Base-by-base conservation (phyloP, 2,329 filamentous ascomycete species). In the Phoma sp. region DNA sequence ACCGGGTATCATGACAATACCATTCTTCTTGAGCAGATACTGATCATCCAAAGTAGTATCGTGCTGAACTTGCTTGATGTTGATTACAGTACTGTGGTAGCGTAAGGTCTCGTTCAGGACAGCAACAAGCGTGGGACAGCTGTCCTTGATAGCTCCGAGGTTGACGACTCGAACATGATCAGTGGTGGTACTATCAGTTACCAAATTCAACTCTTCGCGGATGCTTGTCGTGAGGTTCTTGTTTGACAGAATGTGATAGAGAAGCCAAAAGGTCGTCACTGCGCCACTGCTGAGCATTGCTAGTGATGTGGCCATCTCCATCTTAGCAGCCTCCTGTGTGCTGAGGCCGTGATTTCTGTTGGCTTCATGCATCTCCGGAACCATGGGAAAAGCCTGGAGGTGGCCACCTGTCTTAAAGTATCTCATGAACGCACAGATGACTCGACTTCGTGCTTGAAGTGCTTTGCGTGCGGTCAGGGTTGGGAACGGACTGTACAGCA, bases 61-160 rank as follows among this genome's bases (percentile, higher is more conserved):
- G 26, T 76, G 57, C 42, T 70, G 66, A 3, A 77, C 74, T 36
- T 72, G 53, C 14, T 77, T 71, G 37, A 67, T 60, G 33, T 74
- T 77, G 29, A 72, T 71, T 3, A 75, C 75, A 23, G 74, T 74
- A 20, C 71, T 72, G 37, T 72, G 65, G 40, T 69, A 67, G 3
- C 79, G 75, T 7, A 81, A 68, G 2, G 72, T 72, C 56, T 81
- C 79, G 42, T 80, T 72, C 33, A 76, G 74, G 2, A 72, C 70
- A 6, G 78, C 78, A 3, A 74, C 53, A 4, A 81, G 55, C 0
- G 77, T 66, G 2, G 76, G 74, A 54, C 77, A 80, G 2, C 47
- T 61, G 1, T 65, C 56, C 38, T 75, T 77, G 9, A 78, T 55
- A 6, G 45, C 59, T 9, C 66, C 69, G 2, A 79, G 66, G 45